phyloP scores from a whole-genome alignment of 179 eudicot genomes.

The Sideroxylon spinosum region DNA sequence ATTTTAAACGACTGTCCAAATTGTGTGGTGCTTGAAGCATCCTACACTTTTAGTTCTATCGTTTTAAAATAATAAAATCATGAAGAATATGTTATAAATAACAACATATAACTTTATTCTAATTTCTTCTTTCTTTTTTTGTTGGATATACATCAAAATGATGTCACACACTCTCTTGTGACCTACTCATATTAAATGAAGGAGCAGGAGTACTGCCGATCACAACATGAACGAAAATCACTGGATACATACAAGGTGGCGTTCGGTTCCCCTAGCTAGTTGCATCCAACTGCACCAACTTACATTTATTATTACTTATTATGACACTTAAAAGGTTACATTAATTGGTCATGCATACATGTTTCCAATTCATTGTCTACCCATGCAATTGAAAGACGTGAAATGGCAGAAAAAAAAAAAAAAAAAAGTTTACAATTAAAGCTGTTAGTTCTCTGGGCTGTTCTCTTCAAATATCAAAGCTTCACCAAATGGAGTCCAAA shows the following conservation, averaged over 20 bases:
- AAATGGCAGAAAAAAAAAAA: too few species aligned
- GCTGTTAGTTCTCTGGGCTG: conserved; percentile 12
- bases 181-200: too few species aligned
- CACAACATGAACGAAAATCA: background rate
- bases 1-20: too few species aligned
- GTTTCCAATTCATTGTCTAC: background rate
- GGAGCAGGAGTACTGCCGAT: background rate
- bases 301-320: background rate
- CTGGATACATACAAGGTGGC: too few species aligned
- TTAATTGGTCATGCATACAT: background rate
- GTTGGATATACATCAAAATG: too few species aligned
- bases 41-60: too few species aligned
- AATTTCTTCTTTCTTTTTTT: too few species aligned
- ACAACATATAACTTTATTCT: too few species aligned
- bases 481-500: conserved; percentile 74
- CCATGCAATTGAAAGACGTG: background rate
- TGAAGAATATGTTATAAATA: too few species aligned
- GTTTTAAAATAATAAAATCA: too few species aligned
- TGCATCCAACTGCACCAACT: background rate
- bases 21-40: too few species aligned
- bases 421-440: background rate
- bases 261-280: background rate
- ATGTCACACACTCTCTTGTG: too few species aligned
- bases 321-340: background rate
- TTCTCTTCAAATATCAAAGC: background rate